Base-by-base conservation (phyloP, 2,329 filamentous ascomycete genomes). In the Ceratocystis eucalypticola region DNA sequence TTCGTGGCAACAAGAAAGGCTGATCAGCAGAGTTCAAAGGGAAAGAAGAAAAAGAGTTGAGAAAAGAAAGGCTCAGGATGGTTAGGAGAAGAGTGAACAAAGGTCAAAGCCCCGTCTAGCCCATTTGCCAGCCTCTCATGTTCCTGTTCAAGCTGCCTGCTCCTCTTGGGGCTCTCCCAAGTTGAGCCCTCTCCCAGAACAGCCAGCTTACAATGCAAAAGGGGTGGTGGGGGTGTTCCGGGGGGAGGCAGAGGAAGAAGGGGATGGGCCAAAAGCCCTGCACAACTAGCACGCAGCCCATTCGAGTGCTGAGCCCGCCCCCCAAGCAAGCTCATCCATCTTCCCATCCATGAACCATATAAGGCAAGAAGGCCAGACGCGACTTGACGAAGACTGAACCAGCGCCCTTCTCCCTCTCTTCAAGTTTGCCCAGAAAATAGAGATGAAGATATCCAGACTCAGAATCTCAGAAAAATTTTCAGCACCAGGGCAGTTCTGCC, bases 41-140 rank as follows among this genome's bases (percentile, higher is more conserved):
- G n/a, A 7, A 33, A 20, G 55, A n/a, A 37, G n/a, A 59, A 30
- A 59, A 59, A 59, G 33, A 25, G 55, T 33, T n/a, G 55, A 59
- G 55, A 20, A 59, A 59, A 59, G 28, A 59, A 37, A 30, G 30
- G 25, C 55, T 59, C 30, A 8, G 55, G 33, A 59, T 28, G 28
- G 25, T 17, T 30, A 59, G 17, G 55, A 37, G 22, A n/a, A n/a
- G 12, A 30, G 17, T 28, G 33, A 59, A n/a, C 55, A 6, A 33
- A 59, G 55, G 55, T 33, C 55, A 59, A 59, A 59, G 55, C 55
- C 55, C 55, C 6, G 2, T 59, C 25, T 33, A 53, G 48, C 48
- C 48, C 48, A 20, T 10, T 25, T 25, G 22, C 28, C 55, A 59
- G 30, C 55, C 55, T 59, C 55, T 59, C 10, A 25, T 30, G 55